Percentiles rank a stretch among this genome's conserved stretches.
phyloP scores from a whole-genome alignment of 1,284 basidiomycete species.

The Coniophora puteana region DNA sequence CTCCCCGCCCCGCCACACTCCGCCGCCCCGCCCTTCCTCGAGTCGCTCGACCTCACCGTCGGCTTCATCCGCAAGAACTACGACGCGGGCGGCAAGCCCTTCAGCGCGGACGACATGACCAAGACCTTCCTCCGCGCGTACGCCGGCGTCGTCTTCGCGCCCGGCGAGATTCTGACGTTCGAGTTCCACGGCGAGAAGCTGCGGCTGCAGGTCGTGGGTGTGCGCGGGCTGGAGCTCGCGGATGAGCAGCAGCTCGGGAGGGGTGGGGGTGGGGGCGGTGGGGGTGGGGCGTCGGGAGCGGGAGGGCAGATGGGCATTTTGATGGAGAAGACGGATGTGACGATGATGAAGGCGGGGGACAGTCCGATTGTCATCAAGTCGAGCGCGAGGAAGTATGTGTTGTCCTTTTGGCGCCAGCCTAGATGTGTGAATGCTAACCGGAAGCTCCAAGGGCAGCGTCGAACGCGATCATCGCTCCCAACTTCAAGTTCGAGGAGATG shows the following conservation, averaged over 20 bases:
- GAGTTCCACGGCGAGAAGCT: conserved; percentile 91
- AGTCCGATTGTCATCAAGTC: conserved; percentile 90
- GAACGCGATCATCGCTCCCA: conserved; percentile 95
- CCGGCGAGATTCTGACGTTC: conserved; percentile 78
- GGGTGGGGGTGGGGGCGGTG: conserved; percentile 17
- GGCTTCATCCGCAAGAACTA: conserved; percentile 65
- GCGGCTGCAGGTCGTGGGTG: conserved; percentile 66
- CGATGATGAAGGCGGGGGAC: conserved; percentile 80
- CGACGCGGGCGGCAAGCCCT: conserved; percentile 70
- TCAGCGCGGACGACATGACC: conserved; percentile 85
- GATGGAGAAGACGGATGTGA: conserved; percentile 90
- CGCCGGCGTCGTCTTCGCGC: conserved; percentile 65
- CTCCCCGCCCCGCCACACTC: conserved; percentile 56
- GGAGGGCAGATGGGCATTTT: conserved; percentile 65
- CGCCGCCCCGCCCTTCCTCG: conserved; percentile 65
- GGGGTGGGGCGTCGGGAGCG: conserved; percentile 12
- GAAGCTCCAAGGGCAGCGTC: conserved; percentile 65
- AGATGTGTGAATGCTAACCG: conserved; percentile 3
- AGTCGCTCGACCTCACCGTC: conserved; percentile 77
- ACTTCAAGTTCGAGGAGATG: conserved; percentile 99
- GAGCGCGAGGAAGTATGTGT: conserved; percentile 78
- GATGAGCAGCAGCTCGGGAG: conserved; percentile 46
- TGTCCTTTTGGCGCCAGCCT: not conserved
- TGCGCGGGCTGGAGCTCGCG: conserved; percentile 68
- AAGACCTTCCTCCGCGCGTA: conserved; percentile 69